Evolutionary conservation across 106 monocot species (phyloP).

Genomic region (Dioscorea dumetorum): DNA sequence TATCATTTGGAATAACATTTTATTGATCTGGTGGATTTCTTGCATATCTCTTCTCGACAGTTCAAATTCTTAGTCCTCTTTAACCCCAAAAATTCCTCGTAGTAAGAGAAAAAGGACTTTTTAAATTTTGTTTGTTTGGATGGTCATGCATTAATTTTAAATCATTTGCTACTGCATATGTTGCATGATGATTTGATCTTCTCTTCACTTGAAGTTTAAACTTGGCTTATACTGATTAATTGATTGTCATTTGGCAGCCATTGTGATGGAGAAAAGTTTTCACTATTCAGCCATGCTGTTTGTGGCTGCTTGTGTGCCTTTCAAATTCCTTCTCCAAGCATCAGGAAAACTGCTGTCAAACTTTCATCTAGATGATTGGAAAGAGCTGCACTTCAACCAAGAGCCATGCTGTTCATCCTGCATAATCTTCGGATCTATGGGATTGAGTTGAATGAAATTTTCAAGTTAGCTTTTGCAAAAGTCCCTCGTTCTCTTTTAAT

Average conservation of each 20-base stretch:
- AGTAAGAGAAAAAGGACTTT: too few species aligned
- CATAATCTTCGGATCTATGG: constrained; percentile 85
- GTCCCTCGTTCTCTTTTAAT: constrained; percentile 46
- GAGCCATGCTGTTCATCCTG: constrained; percentile 65
- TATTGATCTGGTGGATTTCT: too few species aligned
- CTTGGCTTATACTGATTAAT: constrained; percentile 26
- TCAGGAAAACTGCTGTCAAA: constrained; percentile 15
- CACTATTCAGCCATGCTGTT: constrained; percentile 80
- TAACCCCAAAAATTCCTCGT: too few species aligned
- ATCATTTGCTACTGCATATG: too few species aligned
- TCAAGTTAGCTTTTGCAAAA: constrained; percentile 49
- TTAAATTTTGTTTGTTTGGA: too few species aligned
- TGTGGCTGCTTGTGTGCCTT: constrained; percentile 83
- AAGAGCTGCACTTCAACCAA: constrained; percentile 37
- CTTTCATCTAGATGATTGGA: constrained; percentile 16
- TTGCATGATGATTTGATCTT: too few species aligned
- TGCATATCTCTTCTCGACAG: too few species aligned
- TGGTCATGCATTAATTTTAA: too few species aligned
- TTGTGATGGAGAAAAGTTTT: constrained; percentile 71
- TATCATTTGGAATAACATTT: too few species aligned
- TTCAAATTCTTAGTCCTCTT: too few species aligned
- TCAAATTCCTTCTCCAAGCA: constrained; percentile 50
- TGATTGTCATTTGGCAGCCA: constrained; percentile 73
- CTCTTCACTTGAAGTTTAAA: too few species aligned
- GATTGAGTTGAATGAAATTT: constrained; percentile 52